These are phyloP conservation scores for Mytilinidion resinicola DNA, from an alignment of 495 filamentous ascomycete genomes.

Conservation along the genomic window DNA sequence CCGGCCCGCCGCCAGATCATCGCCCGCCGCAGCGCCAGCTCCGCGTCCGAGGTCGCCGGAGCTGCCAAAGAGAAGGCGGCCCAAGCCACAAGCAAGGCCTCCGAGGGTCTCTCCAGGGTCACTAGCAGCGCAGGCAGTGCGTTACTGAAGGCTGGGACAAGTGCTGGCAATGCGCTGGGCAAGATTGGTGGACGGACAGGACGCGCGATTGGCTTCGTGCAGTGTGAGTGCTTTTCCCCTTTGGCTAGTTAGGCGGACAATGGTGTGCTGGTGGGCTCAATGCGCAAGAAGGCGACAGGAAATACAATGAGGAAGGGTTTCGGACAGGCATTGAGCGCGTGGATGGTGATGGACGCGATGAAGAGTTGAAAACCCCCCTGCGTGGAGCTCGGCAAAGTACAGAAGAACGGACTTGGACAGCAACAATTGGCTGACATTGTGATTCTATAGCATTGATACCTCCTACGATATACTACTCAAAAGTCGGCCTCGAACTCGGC, in stretches of 20 bases:
- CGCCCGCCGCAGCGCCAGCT: conserved; percentile 56
- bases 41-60: conserved; percentile 60
- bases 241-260: too few species aligned
- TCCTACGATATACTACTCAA: conserved; percentile 80
- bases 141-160: conserved; percentile 59
- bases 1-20: conserved; percentile 50
- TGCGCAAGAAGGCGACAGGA: too few species aligned
- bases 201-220: conserved; percentile 68
- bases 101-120: conserved; percentile 79
- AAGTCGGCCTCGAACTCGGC: conserved; percentile 77
- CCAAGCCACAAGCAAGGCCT: conserved; percentile 66
- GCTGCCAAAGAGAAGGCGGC: conserved; percentile 57
- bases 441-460: conserved; percentile 69
- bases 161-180: conserved; percentile 56
- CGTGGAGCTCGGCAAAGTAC: too few species aligned
- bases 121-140: conserved; percentile 72
- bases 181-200: conserved; percentile 82
- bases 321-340: not conserved
- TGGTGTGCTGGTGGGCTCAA: too few species aligned
- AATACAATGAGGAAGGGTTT: too few species aligned
- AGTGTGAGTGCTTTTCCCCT: conserved; percentile 61
- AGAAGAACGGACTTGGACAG: too few species aligned
- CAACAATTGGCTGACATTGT: conserved; percentile 3
- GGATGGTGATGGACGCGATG: not conserved
- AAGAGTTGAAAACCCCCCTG: not conserved